These are phyloP conservation scores for Hydnomerulius pinastri DNA, from an alignment of 768 basidiomycete species.

Conservation along the genomic window DNA sequence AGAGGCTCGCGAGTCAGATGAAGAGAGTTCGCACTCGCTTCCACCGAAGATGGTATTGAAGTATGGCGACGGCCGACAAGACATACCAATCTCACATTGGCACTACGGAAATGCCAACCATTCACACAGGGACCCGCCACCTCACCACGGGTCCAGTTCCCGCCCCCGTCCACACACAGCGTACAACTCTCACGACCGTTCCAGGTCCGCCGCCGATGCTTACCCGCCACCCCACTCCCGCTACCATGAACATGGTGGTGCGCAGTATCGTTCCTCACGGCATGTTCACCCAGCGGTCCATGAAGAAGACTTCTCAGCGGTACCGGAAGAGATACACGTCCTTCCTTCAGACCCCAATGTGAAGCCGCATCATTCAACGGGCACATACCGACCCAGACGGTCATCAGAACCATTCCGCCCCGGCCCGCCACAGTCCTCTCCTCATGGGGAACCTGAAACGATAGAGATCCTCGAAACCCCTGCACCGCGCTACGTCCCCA, in stretches of 20 bases:
- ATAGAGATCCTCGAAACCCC: conserved; percentile 37
- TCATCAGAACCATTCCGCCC: conserved; percentile 30
- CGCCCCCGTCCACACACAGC: conserved; percentile 29
- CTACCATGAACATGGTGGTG: conserved; percentile 24
- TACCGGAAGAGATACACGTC: conserved; percentile 65
- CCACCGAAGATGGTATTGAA: conserved; percentile 76
- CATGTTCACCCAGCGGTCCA: conserved; percentile 21
- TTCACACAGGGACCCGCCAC: conserved; percentile 12
- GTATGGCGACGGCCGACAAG: conserved; percentile 63
- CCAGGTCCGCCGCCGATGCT: conserved; percentile 37
- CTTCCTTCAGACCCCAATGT: conserved; percentile 50
- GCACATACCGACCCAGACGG: conserved; percentile 33
- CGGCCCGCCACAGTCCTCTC: conserved; percentile 19
- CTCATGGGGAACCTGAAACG: conserved; percentile 22
- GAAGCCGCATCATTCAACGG: conserved; percentile 32
- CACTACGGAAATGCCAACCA: conserved; percentile 30
- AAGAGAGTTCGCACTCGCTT: conserved; percentile 43
- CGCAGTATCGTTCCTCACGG: conserved; percentile 13
- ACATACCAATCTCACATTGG: conserved; percentile 60
- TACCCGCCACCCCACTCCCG: conserved; percentile 33
- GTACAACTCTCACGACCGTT: conserved; percentile 37
- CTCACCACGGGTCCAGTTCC: conserved; percentile 27
- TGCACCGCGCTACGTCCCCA: conserved; percentile 30
- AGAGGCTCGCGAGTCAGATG: conserved; percentile 42
- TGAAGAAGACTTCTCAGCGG: conserved; percentile 22